phyloP scores from a whole-genome alignment of 345 rosid genomes.

The Linum lewisii region DNA sequence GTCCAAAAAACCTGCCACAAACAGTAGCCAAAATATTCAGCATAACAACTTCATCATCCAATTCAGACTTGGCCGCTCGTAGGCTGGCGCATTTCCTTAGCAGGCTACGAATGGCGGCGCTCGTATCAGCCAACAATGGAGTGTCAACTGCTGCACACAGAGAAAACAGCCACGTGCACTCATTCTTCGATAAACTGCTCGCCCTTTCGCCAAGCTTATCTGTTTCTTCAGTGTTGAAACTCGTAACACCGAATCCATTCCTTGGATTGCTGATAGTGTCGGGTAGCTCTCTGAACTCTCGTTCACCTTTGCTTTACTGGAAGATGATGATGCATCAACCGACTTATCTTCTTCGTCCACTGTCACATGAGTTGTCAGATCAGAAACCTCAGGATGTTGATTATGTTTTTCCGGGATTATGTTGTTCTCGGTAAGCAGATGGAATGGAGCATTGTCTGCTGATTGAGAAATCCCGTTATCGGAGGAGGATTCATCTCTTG shows the following conservation, averaged over 20 bases:
- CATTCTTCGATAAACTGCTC: conserved; percentile 30
- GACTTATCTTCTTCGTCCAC: conserved; percentile 6
- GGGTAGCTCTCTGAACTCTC: conserved; percentile 27
- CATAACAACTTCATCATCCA: conserved; percentile 64
- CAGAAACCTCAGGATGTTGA: conserved; percentile 15
- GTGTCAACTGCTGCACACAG: conserved; percentile 67
- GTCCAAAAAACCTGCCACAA: conserved; percentile 70
- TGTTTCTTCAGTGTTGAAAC: conserved; percentile 56
- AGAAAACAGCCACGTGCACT: conserved; percentile 65
- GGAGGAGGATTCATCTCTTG: conserved; percentile 20
- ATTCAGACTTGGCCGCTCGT: conserved; percentile 47
- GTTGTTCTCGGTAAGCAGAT: conserved; percentile 16
- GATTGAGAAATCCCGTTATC: conserved; percentile 11
- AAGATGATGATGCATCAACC: neutral
- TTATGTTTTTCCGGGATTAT: conserved; percentile 23
- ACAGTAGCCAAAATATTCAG: conserved; percentile 69
- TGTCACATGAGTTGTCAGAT: neutral
- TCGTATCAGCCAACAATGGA: conserved; percentile 58
- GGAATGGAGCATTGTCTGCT: conserved; percentile 10
- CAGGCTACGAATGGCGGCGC: conserved; percentile 56
- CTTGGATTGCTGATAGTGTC: conserved; percentile 36
- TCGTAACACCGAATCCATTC: conserved; percentile 62
- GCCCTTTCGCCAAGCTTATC: conserved; percentile 31
- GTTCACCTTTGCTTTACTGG: conserved; percentile 1
- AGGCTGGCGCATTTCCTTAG: conserved; percentile 71